Base-by-base conservation (phyloP, 768 basidiomycete genomes). In the Leccinum barrowsii region DNA sequence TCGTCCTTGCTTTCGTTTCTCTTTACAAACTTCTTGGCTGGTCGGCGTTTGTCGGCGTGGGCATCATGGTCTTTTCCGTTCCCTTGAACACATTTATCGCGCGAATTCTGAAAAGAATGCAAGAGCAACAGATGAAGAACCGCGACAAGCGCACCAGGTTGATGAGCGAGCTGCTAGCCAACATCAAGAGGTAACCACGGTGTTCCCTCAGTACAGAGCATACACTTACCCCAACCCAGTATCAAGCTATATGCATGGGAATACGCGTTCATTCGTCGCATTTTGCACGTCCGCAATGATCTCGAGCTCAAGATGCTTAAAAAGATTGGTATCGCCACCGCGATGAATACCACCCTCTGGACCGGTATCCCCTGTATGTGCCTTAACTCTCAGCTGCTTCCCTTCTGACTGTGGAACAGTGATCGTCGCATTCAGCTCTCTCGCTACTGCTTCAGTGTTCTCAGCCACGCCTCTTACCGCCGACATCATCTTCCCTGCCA, bases 161-260 rank as follows among this genome's bases (percentile, higher is more conserved):
- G 48, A 97, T 98, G 95, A 94, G 84, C 63, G 95, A 98, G 74
- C 78, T 98, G n/a, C 76, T 98, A 5, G 82, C 85, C 57, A 98
- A 96, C 68, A 97, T 98, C 67, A 89, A 89, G 68, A 92, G 87
- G 87, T 84, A 42, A 50, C 61, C 24, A 13, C 5, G 0, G 13
- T 26, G 10, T 48, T 15, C 30, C 11, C 30, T 52, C 15, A 34
- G 2, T 4, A 19, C 13, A 10, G 4, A 12, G n/a, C 4, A 2
- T 2, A 13, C 11, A 34, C 57, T 53, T 37, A 64, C 44, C 5
- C n/a, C 24, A 2, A 0, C n/a, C 11, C 58, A 91, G 90, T 62
- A 92, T 94, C 70, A 93, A 94, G 69, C 75, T 94, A 4, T 96
- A 96, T 72, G 92, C 90, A 3, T 98, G 96, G 96, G 96, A 98